Evolutionary conservation across 208 protist genomes (phyloP).

Genomic region (Borovskyia barvae): DNA sequence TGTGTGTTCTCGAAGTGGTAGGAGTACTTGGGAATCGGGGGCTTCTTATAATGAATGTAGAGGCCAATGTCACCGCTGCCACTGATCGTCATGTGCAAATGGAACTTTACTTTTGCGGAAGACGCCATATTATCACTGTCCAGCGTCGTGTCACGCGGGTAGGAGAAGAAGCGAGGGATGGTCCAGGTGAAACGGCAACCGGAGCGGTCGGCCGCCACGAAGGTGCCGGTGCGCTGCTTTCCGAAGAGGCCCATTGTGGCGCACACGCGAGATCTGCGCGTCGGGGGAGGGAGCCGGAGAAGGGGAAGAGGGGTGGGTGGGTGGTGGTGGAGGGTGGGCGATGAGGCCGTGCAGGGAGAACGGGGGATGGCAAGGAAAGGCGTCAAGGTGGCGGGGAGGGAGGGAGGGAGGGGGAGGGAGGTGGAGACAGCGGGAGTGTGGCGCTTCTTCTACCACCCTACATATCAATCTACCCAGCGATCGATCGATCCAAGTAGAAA

Average conservation of each 20-base stretch:
- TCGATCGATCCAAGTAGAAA: no score
- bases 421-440: background rate
- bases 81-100: constrained; percentile 78
- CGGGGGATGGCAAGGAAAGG: no score
- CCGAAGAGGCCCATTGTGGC: constrained; percentile 62
- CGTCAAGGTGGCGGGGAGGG: no score
- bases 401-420: background rate
- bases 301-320: background rate
- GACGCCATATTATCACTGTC: constrained; percentile 71
- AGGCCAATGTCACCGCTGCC: constrained; percentile 59
- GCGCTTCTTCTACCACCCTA: no score
- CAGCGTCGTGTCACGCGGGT: constrained; percentile 34
- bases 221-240: constrained; percentile 66
- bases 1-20: constrained; percentile 79
- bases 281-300: no score
- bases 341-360: no score
- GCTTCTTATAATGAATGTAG: constrained; percentile 87
- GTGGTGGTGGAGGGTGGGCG: background rate
- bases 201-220: constrained; percentile 39
- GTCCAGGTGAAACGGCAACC: constrained; percentile 70
- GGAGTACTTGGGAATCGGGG: constrained; percentile 88
- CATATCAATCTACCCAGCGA: no score
- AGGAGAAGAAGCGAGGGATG: constrained; percentile 55
- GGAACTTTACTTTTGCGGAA: constrained; percentile 75
- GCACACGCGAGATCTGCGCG: no score